Evolutionary conservation across 192 early-diverging fungal species (phyloP).

Genomic region (Gryganskiella cystojenkinii): DNA sequence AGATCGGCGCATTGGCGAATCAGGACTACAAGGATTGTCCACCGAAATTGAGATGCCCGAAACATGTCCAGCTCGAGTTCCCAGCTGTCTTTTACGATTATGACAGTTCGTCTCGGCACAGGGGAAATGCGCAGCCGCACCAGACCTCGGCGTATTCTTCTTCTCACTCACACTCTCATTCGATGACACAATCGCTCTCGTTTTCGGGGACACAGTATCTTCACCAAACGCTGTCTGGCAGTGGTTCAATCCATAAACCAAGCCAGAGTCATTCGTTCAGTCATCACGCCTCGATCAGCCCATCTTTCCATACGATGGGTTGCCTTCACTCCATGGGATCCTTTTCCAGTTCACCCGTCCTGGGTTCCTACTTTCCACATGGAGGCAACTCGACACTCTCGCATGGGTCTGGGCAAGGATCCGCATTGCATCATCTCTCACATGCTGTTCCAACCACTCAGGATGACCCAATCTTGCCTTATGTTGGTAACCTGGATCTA

Average conservation of each 20-base stretch:
- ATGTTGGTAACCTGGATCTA: constrained; percentile 80
- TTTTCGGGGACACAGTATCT: background rate
- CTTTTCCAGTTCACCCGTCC: constrained; percentile 27
- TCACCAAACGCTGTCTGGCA: constrained; percentile 1
- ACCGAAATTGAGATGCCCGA: constrained; percentile 72
- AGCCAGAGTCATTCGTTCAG: background rate
- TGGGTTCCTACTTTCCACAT: constrained; percentile 4
- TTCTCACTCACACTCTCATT: constrained; percentile 16
- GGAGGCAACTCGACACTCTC: background rate
- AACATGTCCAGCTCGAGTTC: constrained; percentile 71
- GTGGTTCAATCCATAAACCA: background rate
- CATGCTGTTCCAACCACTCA: constrained; percentile 26
- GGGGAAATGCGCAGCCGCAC: background rate
- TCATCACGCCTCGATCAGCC: constrained; percentile 15
- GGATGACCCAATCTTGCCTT: constrained; percentile 70
- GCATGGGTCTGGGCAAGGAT: constrained; percentile 8
- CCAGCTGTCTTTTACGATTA: constrained; percentile 83
- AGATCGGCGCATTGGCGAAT: constrained; percentile 75
- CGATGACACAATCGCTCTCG: constrained; percentile 15
- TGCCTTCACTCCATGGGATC: constrained; percentile 11
- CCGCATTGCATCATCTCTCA: constrained; percentile 7
- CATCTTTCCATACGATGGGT: constrained; percentile 18
- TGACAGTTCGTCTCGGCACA: constrained; percentile 41
- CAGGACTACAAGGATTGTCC: constrained; percentile 69
- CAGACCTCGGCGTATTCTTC: background rate